Evolutionary conservation across 768 basidiomycete genomes (phyloP).

Genomic region (Tylopilus felleus): DNA sequence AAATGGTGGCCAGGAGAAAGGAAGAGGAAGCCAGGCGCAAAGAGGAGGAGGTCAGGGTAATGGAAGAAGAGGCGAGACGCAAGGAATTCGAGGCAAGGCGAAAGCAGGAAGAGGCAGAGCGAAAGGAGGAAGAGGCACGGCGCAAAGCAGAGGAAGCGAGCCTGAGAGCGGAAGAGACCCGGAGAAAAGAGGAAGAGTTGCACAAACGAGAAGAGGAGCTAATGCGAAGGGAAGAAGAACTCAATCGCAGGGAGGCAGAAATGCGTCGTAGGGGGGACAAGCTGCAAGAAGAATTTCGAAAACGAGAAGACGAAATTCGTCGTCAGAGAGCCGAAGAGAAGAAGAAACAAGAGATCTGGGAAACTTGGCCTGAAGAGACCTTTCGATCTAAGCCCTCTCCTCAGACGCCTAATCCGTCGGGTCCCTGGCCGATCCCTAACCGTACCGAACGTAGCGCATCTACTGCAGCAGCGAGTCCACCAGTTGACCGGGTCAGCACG

Average conservation of each 20-base stretch:
- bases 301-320: constrained; percentile 31
- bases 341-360: constrained; percentile 28
- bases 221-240: constrained; percentile 32
- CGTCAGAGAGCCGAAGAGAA: constrained; percentile 31
- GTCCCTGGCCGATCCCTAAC: constrained; percentile 32
- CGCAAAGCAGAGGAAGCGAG: constrained; percentile 27
- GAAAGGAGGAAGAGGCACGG: constrained; percentile 32
- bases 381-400: constrained; percentile 24
- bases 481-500: constrained; percentile 30
- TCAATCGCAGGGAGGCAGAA: constrained; percentile 30
- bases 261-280: constrained; percentile 29
- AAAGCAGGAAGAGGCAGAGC: constrained; percentile 27
- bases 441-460: constrained; percentile 33
- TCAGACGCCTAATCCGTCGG: constrained; percentile 28
- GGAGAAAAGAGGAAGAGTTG: constrained; percentile 26
- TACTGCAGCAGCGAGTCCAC: constrained; percentile 29
- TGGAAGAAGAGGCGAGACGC: constrained; percentile 25
- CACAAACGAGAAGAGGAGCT: constrained; percentile 28
- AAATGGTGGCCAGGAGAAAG: constrained; percentile 26
- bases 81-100: constrained; percentile 30
- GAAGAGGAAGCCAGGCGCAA: constrained; percentile 30
- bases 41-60: constrained; percentile 27
- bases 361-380: constrained; percentile 27
- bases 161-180: constrained; percentile 22
- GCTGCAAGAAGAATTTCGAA: constrained; percentile 28